phyloP scores from a whole-genome alignment of 306 rosid species.

The Cyclanthera cordifolia region DNA sequence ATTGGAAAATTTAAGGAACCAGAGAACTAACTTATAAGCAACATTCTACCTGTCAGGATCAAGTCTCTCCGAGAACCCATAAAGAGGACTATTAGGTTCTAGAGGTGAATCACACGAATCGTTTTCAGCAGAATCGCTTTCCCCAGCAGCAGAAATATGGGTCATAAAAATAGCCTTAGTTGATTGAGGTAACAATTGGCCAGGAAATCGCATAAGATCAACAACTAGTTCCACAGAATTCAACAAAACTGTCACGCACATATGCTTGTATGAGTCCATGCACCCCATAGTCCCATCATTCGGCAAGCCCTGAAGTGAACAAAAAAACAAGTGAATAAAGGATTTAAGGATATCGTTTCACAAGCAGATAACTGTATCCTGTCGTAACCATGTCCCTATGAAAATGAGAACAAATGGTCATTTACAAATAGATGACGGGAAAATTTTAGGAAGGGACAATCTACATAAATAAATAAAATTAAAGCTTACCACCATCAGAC shows the following conservation, averaged over 20 bases:
- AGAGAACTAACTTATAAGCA: not conserved
- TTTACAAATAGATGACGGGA: not conserved
- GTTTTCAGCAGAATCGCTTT: conserved; percentile 97
- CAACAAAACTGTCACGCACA: conserved; percentile 70
- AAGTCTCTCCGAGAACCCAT: conserved; percentile 72
- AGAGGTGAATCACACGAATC: conserved; percentile 99
- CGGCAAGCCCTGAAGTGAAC: conserved; percentile 64
- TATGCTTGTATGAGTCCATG: conserved; percentile 72
- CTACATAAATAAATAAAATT: conserved; percentile 18
- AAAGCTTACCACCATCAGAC: conserved; percentile 76
- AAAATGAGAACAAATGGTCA: not conserved
- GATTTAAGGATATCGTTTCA: conserved; percentile 9
- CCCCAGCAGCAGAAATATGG: conserved; percentile 90
- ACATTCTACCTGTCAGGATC: conserved; percentile 45
- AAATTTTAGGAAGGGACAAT: not conserved
- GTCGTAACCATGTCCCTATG: not conserved
- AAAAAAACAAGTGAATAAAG: conserved; percentile 14
- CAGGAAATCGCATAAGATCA: conserved; percentile 94
- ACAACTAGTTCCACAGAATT: conserved; percentile 85
- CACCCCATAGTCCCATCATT: conserved; percentile 64
- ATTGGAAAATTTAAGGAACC: not conserved
- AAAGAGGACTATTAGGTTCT: conserved; percentile 98
- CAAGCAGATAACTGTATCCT: not conserved
- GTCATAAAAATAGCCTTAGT: conserved; percentile 81
- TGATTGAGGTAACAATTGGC: conserved; percentile 68